phyloP scores from a whole-genome alignment of 257 asterid genomes.

The Scutellaria barbata region DNA sequence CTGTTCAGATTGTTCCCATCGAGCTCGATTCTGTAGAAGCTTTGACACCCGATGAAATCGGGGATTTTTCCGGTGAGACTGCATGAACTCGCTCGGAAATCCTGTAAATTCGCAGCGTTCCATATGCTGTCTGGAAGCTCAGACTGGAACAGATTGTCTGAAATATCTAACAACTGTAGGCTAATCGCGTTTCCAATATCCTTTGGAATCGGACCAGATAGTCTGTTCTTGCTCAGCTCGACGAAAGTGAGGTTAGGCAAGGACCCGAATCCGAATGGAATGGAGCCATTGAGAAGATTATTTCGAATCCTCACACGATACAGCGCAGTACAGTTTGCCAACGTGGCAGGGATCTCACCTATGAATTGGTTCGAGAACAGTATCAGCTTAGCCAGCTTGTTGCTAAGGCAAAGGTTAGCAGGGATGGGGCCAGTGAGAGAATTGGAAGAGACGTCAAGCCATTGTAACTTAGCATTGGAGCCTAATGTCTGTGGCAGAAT shows the following conservation, averaged over 20 bases:
- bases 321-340: conserved; percentile 69
- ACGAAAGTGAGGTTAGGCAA: conserved; percentile 65
- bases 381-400: conserved; percentile 54
- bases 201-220: conserved; percentile 69
- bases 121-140: conserved; percentile 69
- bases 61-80: conserved; percentile 67
- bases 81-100: conserved; percentile 60
- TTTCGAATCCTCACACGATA: conserved; percentile 67
- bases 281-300: conserved; percentile 78
- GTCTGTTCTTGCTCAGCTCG: conserved; percentile 68
- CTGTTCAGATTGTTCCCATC: conserved; percentile 77
- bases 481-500: conserved; percentile 71
- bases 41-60: conserved; percentile 68
- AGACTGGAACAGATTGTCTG: conserved; percentile 60
- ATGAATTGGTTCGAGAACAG: conserved; percentile 72
- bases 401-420: conserved; percentile 65
- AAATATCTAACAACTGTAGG: conserved; percentile 62
- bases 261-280: conserved; percentile 78
- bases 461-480: conserved; percentile 60
- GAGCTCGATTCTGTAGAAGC: conserved; percentile 65
- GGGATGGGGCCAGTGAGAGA: conserved; percentile 76
- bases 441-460: conserved; percentile 83
- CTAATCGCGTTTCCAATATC: conserved; percentile 68
- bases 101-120: conserved; percentile 68
- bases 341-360: conserved; percentile 67